Percentiles rank a stretch among this genome's conserved stretches.
phyloP scores from a whole-genome alignment of 2,329 filamentous ascomycete genomes.

The Drechslera avenae region DNA sequence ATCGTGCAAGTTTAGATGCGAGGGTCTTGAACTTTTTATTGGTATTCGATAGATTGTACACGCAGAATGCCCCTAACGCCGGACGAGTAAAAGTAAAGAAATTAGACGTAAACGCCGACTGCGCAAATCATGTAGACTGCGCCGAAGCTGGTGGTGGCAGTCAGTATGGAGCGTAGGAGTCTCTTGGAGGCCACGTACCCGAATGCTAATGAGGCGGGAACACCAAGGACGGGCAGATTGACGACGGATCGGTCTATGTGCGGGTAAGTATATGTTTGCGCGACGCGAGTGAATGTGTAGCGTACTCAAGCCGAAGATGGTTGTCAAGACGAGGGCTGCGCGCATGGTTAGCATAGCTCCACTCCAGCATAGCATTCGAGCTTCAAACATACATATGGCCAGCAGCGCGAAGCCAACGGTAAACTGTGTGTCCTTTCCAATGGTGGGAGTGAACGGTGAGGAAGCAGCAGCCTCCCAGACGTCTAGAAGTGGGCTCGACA shows the following conservation, averaged over 20 bases:
- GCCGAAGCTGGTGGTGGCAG: constrained; percentile 71
- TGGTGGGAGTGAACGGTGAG: constrained; percentile 79
- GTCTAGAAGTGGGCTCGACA: constrained; percentile 67
- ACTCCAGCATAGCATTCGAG: constrained; percentile 13
- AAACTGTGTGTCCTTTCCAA: constrained; percentile 86
- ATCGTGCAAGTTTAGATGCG: constrained; percentile 10
- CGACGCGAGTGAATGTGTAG: constrained; percentile 1
- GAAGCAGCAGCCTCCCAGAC: constrained; percentile 92
- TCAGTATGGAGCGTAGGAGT: constrained; percentile 1
- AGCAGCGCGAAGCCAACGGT: constrained; percentile 77
- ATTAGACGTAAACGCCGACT: constrained; percentile 94
- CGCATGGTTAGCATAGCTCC: constrained; percentile 32
- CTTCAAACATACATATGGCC: constrained; percentile 60
- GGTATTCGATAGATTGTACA: constrained; percentile 49
- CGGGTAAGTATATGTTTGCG: constrained; percentile 61
- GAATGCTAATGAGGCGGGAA: constrained; percentile 86
- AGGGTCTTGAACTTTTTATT: constrained; percentile 42
- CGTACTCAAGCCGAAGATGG: constrained; percentile 85
- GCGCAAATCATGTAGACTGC: constrained; percentile 99
- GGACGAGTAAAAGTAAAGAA: constrained; percentile 28
- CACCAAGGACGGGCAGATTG: constrained; percentile 76
- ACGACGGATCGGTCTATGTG: constrained; percentile 75
- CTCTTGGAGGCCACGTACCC: constrained; percentile 66
- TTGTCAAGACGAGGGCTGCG: constrained; percentile 69
- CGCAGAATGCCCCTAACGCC: constrained; percentile 35